Evolutionary conservation across 164 flowering plant species (phyloP), one percentile per base, ranked within the genome.

Genomic region (Berberis vulgaris): DNA sequence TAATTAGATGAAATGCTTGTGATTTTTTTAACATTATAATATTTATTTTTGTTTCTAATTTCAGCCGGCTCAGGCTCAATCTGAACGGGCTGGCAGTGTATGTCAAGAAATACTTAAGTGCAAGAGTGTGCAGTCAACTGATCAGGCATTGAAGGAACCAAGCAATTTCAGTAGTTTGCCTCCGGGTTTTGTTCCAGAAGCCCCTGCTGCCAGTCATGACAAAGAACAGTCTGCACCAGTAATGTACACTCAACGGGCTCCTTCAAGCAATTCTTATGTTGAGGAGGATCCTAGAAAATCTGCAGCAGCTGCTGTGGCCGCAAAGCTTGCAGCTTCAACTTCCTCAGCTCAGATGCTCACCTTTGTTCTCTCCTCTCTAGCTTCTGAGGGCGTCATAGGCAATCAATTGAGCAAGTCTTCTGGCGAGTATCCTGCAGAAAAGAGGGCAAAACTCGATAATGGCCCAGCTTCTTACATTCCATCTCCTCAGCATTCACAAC

Each of bases 311-410:
- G 97, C 86, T 12, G 85, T 95, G 73, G 97, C 96, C 6, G 96
- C 87, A 13, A 86, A 86, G 77, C 89, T 91, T 44, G 79, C 96
- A 4, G 89, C 97, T 41, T 91, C 99, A 5, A 79, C 96, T 9
- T 84, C 97, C 44, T 95, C 99, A 2, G 99, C 90, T 8, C 85
- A 95, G 79, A 89, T 95, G 97, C 90, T 95, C 45, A 80, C 91
- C n/a, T 84, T 66, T 63, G 96, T 89, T 61, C 84, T 89, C 45
- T 87, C 97, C 12, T 89, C 97, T 43, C 77, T 95, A 49, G 97
- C 94, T 54, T 85, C 96, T 13, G 97, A 86, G 69, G 88, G 91
- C 3, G 81, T 79, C 58, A 84, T 83, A 7, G 75, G 80, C 13
- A 86, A 78, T 63, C 47, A 81, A 45, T 40, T 65, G 5, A 76